phyloP scores from a whole-genome alignment of 192 early-diverging fungal species.

The Podila epigama region DNA sequence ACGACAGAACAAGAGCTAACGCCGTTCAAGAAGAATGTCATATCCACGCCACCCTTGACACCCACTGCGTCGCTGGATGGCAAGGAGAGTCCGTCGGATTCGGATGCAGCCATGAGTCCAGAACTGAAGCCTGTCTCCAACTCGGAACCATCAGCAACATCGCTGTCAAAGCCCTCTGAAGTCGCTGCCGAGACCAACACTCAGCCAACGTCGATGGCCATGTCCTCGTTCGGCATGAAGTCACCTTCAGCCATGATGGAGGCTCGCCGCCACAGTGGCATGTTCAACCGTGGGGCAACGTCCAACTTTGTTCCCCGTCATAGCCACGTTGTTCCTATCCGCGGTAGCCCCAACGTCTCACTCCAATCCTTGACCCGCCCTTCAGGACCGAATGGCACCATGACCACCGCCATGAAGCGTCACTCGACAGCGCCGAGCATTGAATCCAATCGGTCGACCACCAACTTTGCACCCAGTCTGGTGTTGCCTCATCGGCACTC shows the following conservation, averaged over 20 bases:
- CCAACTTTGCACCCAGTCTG: constrained; percentile 8
- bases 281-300: constrained; percentile 22
- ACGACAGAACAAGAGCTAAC: constrained; percentile 1
- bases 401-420: constrained; percentile 18
- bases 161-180: too few relatives aligned
- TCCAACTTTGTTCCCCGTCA: constrained; percentile 33
- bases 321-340: constrained; percentile 28
- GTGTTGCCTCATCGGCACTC: constrained; percentile 45
- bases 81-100: constrained; percentile 34
- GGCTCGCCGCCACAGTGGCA: constrained; percentile 35
- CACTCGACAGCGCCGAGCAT: constrained; percentile 27
- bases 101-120: constrained; percentile 22
- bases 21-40: constrained; percentile 3
- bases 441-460: constrained; percentile 39
- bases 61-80: constrained; percentile 36
- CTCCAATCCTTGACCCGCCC: constrained; percentile 12
- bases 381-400: not conserved
- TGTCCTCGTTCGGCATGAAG: constrained; percentile 31
- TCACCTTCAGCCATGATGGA: constrained; percentile 47
- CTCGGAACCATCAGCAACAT: not conserved
- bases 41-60: constrained; percentile 32
- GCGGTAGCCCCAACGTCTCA: constrained; percentile 11
- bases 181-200: not conserved
- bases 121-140: constrained; percentile 19
- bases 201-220: constrained; percentile 39